These are phyloP conservation scores for Ogataea thermomethanolica DNA, from an alignment of 805 yeast genomes.

Conservation along the genomic window DNA sequence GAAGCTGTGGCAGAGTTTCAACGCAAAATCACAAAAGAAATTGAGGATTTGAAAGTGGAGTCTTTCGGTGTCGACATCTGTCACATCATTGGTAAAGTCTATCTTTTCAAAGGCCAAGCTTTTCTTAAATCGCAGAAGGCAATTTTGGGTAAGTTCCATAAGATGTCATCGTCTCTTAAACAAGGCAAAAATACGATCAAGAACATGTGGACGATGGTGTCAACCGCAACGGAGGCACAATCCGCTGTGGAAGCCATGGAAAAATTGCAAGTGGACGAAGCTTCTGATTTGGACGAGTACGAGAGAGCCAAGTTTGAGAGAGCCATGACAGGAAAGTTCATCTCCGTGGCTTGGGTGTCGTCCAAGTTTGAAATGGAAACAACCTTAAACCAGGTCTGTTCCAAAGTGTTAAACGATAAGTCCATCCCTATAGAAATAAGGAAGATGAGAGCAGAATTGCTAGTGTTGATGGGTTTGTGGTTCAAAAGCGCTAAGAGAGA, in stretches of 20 bases:
- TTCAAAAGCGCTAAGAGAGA: slow-evolving; percentile 58
- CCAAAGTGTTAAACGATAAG: slow-evolving; percentile 57
- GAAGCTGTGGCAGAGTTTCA: slow-evolving; percentile 49
- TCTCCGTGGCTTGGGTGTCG: slow-evolving; percentile 84
- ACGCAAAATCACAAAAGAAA: slow-evolving; percentile 70
- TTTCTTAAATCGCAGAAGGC: slow-evolving; percentile 66
- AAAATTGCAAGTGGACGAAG: slow-evolving; percentile 45
- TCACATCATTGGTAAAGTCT: slow-evolving; percentile 70
- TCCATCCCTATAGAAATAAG: slow-evolving; percentile 44
- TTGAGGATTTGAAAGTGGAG: slow-evolving; percentile 76
- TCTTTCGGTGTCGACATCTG: slow-evolving; percentile 81
- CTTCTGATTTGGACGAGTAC: slow-evolving; percentile 44
- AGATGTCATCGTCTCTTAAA: slow-evolving; percentile 61
- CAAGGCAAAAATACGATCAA: slow-evolving; percentile 72
- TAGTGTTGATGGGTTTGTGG: slow-evolving; percentile 59
- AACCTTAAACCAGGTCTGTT: slow-evolving; percentile 70
- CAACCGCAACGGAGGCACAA: slow-evolving; percentile 77
- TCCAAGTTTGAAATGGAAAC: slow-evolving; percentile 75
- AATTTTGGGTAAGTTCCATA: slow-evolving; percentile 54
- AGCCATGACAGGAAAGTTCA: slow-evolving; percentile 70
- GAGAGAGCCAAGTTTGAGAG: slow-evolving; percentile 64
- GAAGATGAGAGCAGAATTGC: slow-evolving; percentile 58
- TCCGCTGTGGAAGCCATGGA: slow-evolving; percentile 70
- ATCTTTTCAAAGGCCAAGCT: slow-evolving; percentile 60
- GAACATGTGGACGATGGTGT: slow-evolving; percentile 67